phyloP scores from a whole-genome alignment of 2,329 filamentous ascomycete species.

The Colletotrichum navitas region DNA sequence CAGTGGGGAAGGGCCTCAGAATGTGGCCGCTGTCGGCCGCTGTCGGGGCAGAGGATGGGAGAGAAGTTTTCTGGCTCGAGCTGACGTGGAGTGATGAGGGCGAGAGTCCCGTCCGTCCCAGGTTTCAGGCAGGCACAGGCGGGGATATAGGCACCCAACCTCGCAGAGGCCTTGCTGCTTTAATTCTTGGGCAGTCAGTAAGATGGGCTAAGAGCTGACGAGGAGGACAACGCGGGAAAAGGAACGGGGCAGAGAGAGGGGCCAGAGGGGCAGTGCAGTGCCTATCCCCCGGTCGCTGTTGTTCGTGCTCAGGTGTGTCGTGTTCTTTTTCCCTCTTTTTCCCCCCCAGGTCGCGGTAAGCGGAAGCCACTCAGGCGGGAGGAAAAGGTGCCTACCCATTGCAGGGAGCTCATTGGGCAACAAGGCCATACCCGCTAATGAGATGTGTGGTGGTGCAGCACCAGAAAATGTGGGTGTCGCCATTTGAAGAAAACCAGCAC shows the following conservation, averaged over 20 bases:
- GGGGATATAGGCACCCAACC: constrained; percentile 23
- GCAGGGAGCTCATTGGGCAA: constrained; percentile 38
- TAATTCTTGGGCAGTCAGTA: constrained; percentile 9
- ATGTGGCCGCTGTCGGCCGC: constrained; percentile 22
- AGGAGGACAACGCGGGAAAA: not conserved
- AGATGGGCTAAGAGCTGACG: not conserved
- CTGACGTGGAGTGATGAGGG: not conserved
- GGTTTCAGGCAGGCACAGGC: constrained; percentile 30
- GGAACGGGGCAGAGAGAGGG: not conserved
- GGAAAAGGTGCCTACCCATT: constrained; percentile 8
- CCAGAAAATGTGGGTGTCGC: constrained; percentile 37
- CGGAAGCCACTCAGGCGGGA: constrained; percentile 7
- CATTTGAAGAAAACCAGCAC: constrained; percentile 12
- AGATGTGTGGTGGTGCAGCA: constrained; percentile 16
- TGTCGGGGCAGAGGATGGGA: constrained; percentile 28
- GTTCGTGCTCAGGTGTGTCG: constrained; percentile 9
- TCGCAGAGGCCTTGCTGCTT: constrained; percentile 31
- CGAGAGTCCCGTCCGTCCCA: constrained; percentile 2
- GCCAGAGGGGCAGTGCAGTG: constrained; percentile 12
- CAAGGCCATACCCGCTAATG: constrained; percentile 31
- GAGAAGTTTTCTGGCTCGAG: constrained; percentile 14
- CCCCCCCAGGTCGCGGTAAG: not conserved
- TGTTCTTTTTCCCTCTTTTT: not conserved
- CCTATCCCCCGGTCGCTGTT: constrained; percentile 19
- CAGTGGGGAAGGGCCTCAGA: constrained; percentile 28